phyloP scores from a whole-genome alignment of 192 early-diverging fungal genomes.

The Chytriomyces sp. region DNA sequence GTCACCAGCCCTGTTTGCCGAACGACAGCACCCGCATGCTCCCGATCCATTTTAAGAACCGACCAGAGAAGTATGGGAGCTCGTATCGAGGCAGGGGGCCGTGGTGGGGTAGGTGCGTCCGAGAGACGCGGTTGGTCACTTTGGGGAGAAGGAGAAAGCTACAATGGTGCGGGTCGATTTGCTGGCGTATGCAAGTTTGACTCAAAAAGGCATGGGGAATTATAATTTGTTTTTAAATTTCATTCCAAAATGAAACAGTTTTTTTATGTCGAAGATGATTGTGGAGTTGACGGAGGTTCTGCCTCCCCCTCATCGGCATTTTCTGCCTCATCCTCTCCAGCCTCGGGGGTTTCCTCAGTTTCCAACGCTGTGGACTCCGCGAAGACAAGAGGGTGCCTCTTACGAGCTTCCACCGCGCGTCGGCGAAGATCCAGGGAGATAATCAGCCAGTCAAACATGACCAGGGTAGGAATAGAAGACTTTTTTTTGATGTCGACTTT shows the following conservation, averaged over 20 bases:
- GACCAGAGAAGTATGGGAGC: background rate
- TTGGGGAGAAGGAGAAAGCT: background rate
- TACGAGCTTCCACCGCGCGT: constrained; percentile 46
- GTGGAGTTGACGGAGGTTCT: no score
- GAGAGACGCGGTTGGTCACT: constrained; percentile 13
- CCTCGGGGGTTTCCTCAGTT: constrained; percentile 21
- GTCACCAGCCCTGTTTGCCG: background rate
- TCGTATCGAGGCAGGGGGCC: constrained; percentile 15
- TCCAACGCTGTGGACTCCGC: background rate
- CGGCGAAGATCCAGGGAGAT: constrained; percentile 49
- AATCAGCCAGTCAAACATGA: constrained; percentile 59
- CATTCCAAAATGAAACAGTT: background rate
- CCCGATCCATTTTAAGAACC: background rate
- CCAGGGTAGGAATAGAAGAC: constrained; percentile 52
- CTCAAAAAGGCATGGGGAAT: no score
- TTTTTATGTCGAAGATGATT: no score
- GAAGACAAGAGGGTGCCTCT: constrained; percentile 39
- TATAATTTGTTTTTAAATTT: background rate
- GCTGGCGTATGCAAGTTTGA: constrained; percentile 7
- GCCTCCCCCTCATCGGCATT: constrained; percentile 39
- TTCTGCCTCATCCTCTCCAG: constrained; percentile 30
- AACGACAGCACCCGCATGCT: constrained; percentile 6
- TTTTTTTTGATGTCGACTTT: constrained; percentile 51
- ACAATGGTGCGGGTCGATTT: constrained; percentile 15
- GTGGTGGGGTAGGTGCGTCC: constrained; percentile 3